phyloP scores from a whole-genome alignment of 495 filamentous ascomycete species.

The Podospora pseudopauciseta region DNA sequence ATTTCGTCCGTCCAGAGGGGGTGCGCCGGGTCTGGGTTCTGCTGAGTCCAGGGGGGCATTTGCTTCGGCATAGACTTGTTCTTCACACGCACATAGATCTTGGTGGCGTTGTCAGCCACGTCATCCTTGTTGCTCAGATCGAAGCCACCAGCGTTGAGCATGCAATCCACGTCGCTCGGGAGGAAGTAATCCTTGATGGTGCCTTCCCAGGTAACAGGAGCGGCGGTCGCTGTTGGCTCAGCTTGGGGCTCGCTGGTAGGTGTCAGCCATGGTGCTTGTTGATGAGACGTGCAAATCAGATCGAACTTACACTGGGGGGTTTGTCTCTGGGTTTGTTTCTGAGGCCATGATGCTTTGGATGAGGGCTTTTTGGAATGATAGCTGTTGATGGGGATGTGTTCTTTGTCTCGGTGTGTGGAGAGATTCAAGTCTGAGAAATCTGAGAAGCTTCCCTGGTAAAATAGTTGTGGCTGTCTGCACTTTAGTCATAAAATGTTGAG shows the following conservation, averaged over 20 bases:
- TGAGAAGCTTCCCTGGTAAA: too few relatives aligned
- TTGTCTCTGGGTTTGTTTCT: neutral
- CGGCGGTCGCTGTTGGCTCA: neutral
- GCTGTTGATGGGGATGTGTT: too few relatives aligned
- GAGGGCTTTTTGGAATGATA: too few relatives aligned
- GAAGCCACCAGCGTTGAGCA: neutral
- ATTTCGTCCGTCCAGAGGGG: slow-evolving; percentile 7
- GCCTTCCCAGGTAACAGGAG: neutral
- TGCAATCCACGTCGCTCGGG: slow-evolving; percentile 1
- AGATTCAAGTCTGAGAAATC: too few relatives aligned
- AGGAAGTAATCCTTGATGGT: slow-evolving; percentile 2
- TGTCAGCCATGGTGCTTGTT: neutral
- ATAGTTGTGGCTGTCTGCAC: too few relatives aligned
- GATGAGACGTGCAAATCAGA: neutral
- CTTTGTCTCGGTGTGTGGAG: too few relatives aligned
- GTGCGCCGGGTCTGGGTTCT: slow-evolving; percentile 4
- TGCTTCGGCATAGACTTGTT: slow-evolving; percentile 6
- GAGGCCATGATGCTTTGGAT: neutral
- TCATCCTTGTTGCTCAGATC: slow-evolving; percentile 8
- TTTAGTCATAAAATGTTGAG: too few relatives aligned
- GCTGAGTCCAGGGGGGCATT: slow-evolving; percentile 1
- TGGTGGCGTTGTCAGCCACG: neutral
- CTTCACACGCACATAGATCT: neutral
- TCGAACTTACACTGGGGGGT: neutral
- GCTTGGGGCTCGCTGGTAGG: neutral